Evolutionary conservation across 2,329 filamentous ascomycete species (phyloP).

Genomic region (Diaporthe ilicicola): DNA sequence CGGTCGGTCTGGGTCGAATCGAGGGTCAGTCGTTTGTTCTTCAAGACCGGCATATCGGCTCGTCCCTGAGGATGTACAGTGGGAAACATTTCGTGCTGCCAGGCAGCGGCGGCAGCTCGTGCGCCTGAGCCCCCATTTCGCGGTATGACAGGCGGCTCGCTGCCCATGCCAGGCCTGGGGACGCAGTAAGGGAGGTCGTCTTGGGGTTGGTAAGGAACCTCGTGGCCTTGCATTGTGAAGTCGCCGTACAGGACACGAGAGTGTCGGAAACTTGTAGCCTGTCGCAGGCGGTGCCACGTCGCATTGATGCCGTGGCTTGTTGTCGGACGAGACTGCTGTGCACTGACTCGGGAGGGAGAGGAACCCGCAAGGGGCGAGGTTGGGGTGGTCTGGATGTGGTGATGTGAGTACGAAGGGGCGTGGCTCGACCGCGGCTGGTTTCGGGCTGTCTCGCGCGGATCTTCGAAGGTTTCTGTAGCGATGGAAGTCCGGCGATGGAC

Average conservation of each 20-base stretch:
- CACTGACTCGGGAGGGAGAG: background rate
- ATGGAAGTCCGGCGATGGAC: constrained; percentile 58
- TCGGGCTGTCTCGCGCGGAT: constrained; percentile 35
- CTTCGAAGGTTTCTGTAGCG: constrained; percentile 35
- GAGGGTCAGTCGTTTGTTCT: constrained; percentile 54
- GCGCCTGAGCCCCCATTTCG: constrained; percentile 67
- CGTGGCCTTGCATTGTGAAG: constrained; percentile 38
- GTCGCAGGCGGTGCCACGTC: constrained; percentile 31
- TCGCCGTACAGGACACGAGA: constrained; percentile 55
- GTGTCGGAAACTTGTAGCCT: constrained; percentile 46
- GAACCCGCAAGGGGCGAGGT: constrained; percentile 28
- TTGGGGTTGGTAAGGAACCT: constrained; percentile 30
- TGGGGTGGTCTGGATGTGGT: constrained; percentile 32
- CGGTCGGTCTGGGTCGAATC: constrained; percentile 63
- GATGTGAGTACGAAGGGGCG: constrained; percentile 29
- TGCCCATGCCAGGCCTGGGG: constrained; percentile 58
- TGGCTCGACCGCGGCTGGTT: constrained; percentile 32
- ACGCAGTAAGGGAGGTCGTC: constrained; percentile 34
- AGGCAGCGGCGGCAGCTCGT: constrained; percentile 65
- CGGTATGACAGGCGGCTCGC: constrained; percentile 68
- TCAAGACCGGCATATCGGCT: constrained; percentile 34
- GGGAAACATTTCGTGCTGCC: constrained; percentile 60
- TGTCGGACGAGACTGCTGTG: constrained; percentile 37
- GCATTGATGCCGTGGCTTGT: constrained; percentile 53
- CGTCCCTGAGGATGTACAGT: constrained; percentile 32